Percentiles rank a stretch among this genome's conserved stretches.
These are phyloP conservation scores for Yarrowia bubula DNA, from an alignment of 805 yeast species.

Conservation along the genomic window DNA sequence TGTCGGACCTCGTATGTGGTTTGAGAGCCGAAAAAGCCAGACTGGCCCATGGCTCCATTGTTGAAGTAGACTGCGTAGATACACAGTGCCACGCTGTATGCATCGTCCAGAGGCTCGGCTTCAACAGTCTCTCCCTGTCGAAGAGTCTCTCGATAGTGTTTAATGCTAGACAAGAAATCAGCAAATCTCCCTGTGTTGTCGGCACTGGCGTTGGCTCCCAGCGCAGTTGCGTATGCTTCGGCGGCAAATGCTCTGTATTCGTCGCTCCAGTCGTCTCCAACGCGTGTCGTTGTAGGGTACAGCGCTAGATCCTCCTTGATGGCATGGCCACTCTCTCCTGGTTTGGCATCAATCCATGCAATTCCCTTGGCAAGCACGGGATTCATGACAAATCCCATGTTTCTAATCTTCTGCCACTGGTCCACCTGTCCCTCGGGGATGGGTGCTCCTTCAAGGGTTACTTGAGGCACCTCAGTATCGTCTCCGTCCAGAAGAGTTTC, in stretches of 20 bases:
- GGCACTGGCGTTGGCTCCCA: neutral
- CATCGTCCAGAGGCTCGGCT: constrained; percentile 14
- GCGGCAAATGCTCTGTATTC: neutral
- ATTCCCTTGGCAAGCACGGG: constrained; percentile 12
- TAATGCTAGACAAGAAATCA: constrained; percentile 4
- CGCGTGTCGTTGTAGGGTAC: constrained; percentile 6
- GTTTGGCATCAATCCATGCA: constrained; percentile 16
- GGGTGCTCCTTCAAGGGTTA: constrained; percentile 4
- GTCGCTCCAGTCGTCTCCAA: constrained; percentile 7
- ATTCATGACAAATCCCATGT: constrained; percentile 5
- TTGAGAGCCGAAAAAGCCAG: neutral
- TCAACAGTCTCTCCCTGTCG: neutral
- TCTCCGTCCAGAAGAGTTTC: constrained; percentile 7
- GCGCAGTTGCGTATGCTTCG: constrained; percentile 1
- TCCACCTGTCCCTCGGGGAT: constrained; percentile 2
- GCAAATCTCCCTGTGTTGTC: neutral
- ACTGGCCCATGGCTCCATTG: neutral
- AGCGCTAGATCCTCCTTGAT: neutral
- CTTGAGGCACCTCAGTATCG: neutral
- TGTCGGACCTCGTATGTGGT: constrained; percentile 5
- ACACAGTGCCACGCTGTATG: constrained; percentile 4
- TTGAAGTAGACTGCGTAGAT: constrained; percentile 7
- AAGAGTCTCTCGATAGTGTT: neutral
- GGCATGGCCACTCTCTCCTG: neutral
- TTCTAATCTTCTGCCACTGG: neutral